phyloP scores from a whole-genome alignment of 495 filamentous ascomycete genomes.

The Aspergillus cristatus region DNA sequence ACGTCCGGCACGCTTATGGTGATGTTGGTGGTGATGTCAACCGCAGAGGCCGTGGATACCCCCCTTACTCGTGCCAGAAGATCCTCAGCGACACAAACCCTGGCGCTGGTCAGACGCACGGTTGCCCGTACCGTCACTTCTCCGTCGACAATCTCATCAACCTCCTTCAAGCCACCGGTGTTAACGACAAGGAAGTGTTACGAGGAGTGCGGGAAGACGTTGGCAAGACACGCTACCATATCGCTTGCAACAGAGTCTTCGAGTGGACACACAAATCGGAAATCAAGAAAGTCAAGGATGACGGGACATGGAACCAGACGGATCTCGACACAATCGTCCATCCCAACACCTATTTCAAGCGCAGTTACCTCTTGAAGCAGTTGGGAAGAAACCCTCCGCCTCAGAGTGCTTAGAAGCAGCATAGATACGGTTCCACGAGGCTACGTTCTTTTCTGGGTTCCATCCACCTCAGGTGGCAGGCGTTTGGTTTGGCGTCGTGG shows the following conservation, averaged over 20 bases:
- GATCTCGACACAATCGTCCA: constrained; percentile 94
- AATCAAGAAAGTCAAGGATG: constrained; percentile 81
- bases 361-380: constrained; percentile 80
- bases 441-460: constrained; percentile 11
- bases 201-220: constrained; percentile 81
- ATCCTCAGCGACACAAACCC: constrained; percentile 81
- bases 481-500: constrained; percentile 8
- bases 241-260: constrained; percentile 96
- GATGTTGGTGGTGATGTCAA: constrained; percentile 92
- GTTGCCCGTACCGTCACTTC: constrained; percentile 94
- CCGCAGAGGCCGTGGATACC: constrained; percentile 74
- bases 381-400: constrained; percentile 25
- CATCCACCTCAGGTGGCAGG: constrained; percentile 4
- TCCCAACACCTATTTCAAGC: constrained; percentile 95
- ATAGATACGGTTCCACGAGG: constrained; percentile 19
- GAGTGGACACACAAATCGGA: constrained; percentile 80
- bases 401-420: constrained; percentile 18
- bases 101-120: constrained; percentile 76
- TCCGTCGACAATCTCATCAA: constrained; percentile 72
- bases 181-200: constrained; percentile 68
- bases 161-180: constrained; percentile 63
- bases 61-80: constrained; percentile 87
- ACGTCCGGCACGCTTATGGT: constrained; percentile 85
- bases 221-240: constrained; percentile 79
- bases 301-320: constrained; percentile 61